Evolutionary conservation across 495 filamentous ascomycete species (phyloP).

Genomic region (Lasiosphaeria hispida): DNA sequence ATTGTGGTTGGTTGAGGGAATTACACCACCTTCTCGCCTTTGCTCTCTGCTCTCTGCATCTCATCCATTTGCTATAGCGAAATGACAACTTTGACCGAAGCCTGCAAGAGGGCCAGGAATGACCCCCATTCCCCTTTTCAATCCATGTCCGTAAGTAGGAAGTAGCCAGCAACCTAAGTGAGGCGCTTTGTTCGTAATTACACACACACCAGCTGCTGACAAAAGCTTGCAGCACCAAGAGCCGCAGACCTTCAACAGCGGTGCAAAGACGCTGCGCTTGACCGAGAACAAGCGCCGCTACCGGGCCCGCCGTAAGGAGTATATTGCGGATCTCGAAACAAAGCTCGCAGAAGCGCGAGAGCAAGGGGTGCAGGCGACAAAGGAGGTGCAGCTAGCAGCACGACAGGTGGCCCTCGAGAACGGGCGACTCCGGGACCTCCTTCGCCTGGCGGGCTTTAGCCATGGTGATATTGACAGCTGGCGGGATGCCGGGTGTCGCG

Average conservation of each 20-base stretch:
- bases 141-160: too few species aligned
- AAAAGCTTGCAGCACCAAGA: not conserved
- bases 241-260: not conserved
- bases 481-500: not conserved
- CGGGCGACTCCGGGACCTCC: conserved; percentile 6
- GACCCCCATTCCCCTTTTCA: too few species aligned
- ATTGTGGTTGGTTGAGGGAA: not conserved
- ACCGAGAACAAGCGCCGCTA: conserved; percentile 18
- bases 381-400: conserved; percentile 12
- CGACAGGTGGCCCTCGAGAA: conserved; percentile 10
- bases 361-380: conserved; percentile 8
- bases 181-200: too few species aligned
- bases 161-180: too few species aligned
- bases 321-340: conserved; percentile 11
- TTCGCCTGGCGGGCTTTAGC: conserved; percentile 2
- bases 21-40: not conserved
- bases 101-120: too few species aligned
- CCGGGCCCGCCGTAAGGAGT: conserved; percentile 14
- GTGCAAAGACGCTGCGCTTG: conserved; percentile 4
- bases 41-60: not conserved
- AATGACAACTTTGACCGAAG: too few species aligned
- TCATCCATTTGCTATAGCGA: too few species aligned
- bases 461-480: conserved; percentile 10
- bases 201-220: too few species aligned
- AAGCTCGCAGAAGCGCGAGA: conserved; percentile 4